phyloP scores from a whole-genome alignment of 805 yeast genomes.

The Wickerhamiella australiensis region DNA sequence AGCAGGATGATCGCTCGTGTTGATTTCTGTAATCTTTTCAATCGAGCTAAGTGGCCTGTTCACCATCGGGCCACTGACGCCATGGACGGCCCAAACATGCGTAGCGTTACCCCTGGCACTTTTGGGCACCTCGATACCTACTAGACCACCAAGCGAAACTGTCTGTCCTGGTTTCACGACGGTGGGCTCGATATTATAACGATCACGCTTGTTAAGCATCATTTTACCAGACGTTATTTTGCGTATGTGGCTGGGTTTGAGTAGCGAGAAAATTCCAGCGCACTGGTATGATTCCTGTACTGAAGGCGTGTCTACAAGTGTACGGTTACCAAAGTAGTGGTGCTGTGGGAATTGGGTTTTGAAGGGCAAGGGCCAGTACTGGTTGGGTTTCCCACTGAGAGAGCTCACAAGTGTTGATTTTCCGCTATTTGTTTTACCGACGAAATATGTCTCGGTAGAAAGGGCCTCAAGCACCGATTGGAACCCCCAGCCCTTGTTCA shows the following conservation, averaged over 20 bases:
- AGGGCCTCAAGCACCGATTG: constrained; percentile 31
- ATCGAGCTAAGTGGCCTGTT: constrained; percentile 19
- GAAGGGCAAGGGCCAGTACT: constrained; percentile 48
- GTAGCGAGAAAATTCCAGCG: constrained; percentile 13
- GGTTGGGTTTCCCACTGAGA: constrained; percentile 36
- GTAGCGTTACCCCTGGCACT: constrained; percentile 16
- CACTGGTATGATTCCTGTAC: constrained; percentile 25
- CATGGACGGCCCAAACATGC: constrained; percentile 25
- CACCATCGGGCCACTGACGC: constrained; percentile 19
- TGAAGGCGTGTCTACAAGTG: constrained; percentile 26
- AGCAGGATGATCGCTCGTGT: constrained; percentile 14
- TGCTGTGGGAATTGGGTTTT: constrained; percentile 41
- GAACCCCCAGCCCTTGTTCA: constrained; percentile 42
- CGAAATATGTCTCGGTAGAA: constrained; percentile 32
- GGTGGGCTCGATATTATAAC: constrained; percentile 19
- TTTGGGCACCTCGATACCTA: constrained; percentile 22
- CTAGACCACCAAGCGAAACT: constrained; percentile 29
- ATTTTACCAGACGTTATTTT: constrained; percentile 20
- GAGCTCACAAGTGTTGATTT: constrained; percentile 65
- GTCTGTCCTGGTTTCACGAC: constrained; percentile 26
- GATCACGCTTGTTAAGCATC: constrained; percentile 20
- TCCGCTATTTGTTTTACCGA: constrained; percentile 87
- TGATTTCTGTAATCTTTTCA: constrained; percentile 19
- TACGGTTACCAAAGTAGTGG: constrained; percentile 26
- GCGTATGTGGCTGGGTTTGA: constrained; percentile 20